Evolutionary conservation across 2,329 filamentous ascomycete genomes (phyloP), one percentile per base, ranked within the genome.

Genomic region (Phyllosticta capitalensis): DNA sequence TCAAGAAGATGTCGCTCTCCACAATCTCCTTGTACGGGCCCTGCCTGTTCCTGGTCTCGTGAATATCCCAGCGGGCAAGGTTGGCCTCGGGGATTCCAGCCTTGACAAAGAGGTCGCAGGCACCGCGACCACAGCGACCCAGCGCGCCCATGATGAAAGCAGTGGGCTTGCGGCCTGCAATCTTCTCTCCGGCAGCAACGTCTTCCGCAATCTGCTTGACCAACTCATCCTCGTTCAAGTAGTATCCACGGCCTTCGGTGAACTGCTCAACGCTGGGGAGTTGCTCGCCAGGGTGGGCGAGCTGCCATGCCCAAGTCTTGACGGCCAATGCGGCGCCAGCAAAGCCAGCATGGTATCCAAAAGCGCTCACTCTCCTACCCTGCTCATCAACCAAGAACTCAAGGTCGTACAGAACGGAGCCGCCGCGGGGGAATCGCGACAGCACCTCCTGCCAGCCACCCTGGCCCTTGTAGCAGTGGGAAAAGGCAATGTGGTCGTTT

Each of bases 81-180:
- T 87, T 82, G 65, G 83, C 79, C 21, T 83, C 81, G 14, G 84
- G 79, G 55, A 92, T 80, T 60, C 91, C 92, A 14, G 86, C 86
- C 74, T 86, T 85, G 66, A 83, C 78, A 72, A 88, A 89, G 61
- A 92, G 79, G 66, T 95, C 88, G 45, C 92, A 85, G 20, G 92
- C 92, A 63, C 92, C 92, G 52, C 82, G 84, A 59, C 92, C 91
- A 70, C 92, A 96, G 65, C 92, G 85, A 49, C 89, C 87, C n/a
- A 88, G 79, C 9, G 71, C 71, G 12, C 92, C 92, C 64, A 96
- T 92, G 57, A 96, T 85, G 62, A 97, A 83, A 62, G 91, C 84
- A 63, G 83, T 83, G 4, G 91, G 91, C 66, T 82, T 77, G 64
- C 79, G 81, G 54, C 88, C 88, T 9, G 80, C 80, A 70, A 88